These are phyloP conservation scores for Trichoderma simmonsii DNA, from an alignment of 2,329 filamentous ascomycete species.

Conservation along the genomic window DNA sequence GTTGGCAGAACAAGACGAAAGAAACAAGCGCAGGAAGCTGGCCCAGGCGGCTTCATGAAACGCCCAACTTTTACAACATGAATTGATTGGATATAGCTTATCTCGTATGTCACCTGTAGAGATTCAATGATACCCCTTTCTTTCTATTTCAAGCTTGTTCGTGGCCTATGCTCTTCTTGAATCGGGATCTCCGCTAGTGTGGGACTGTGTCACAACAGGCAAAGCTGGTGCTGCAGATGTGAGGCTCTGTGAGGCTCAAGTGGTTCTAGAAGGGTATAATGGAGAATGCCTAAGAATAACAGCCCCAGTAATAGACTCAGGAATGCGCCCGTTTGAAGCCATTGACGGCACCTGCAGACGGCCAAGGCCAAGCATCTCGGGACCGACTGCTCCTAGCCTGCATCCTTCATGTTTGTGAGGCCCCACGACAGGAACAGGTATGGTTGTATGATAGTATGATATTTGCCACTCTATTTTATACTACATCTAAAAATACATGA, in stretches of 20 bases:
- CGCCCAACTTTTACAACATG: not conserved
- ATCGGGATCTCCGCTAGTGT: not conserved
- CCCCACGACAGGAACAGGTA: not conserved
- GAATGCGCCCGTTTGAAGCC: not conserved
- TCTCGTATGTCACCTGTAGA: not conserved
- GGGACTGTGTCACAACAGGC: not conserved
- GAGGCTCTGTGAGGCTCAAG: not conserved
- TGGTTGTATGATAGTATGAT: not conserved
- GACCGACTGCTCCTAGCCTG: not conserved
- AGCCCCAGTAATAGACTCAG: not conserved
- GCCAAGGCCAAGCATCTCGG: not conserved
- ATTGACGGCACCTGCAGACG: not conserved
- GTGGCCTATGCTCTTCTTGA: not conserved
- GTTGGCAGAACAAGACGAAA: conserved; percentile 78
- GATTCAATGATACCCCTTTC: conserved; percentile 19
- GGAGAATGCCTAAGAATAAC: not conserved
- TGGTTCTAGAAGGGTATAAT: not conserved
- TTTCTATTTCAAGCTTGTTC: not conserved
- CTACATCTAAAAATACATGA: not conserved
- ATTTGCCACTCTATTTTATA: not conserved
- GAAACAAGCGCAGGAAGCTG: conserved; percentile 74
- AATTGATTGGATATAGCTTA: conserved; percentile 1
- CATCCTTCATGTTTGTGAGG: not conserved
- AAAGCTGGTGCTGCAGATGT: not conserved
- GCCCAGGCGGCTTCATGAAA: conserved; percentile 29